Evolutionary conservation across 1,284 basidiomycete genomes (phyloP).

Genomic region (Ustilago sp.): DNA sequence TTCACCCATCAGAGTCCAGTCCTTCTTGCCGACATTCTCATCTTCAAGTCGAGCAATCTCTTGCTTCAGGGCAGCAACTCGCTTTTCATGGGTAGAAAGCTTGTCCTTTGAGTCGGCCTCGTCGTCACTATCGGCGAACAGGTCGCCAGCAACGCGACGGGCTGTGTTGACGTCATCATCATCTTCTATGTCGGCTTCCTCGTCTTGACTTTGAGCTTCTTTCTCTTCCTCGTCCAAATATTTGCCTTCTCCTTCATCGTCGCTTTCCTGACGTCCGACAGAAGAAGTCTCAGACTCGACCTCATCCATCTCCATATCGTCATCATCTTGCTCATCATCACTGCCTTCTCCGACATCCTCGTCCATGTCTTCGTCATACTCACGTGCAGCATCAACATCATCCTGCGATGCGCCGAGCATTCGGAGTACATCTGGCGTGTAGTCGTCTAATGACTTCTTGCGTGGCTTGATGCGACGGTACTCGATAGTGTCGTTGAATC

Average conservation of each 20-base stretch:
- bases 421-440: slow-evolving; percentile 45
- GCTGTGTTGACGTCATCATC: slow-evolving; percentile 70
- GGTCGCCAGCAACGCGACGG: slow-evolving; percentile 72
- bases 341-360: slow-evolving; percentile 26
- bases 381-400: slow-evolving; percentile 26
- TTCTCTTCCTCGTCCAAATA: slow-evolving; percentile 50
- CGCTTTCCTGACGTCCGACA: slow-evolving; percentile 34
- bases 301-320: slow-evolving; percentile 56
- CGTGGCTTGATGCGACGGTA: slow-evolving; percentile 75
- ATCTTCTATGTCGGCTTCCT: slow-evolving; percentile 37
- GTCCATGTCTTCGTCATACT: slow-evolving; percentile 35
- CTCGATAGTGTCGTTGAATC: slow-evolving; percentile 83
- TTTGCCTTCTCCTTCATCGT: slow-evolving; percentile 56
- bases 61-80: slow-evolving; percentile 72
- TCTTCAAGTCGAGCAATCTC: slow-evolving; percentile 74
- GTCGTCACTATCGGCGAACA: slow-evolving; percentile 73
- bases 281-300: slow-evolving; percentile 46
- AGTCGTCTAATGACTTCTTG: slow-evolving; percentile 47
- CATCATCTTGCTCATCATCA: slow-evolving; percentile 69
- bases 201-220: slow-evolving; percentile 56
- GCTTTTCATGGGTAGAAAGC: slow-evolving; percentile 73
- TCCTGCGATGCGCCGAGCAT: slow-evolving; percentile 31
- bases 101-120: slow-evolving; percentile 62
- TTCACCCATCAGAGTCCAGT: slow-evolving; percentile 95
- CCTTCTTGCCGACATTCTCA: slow-evolving; percentile 75